These are phyloP conservation scores for Trichoderma breve DNA, from an alignment of 2,329 filamentous ascomycete genomes.

Conservation along the genomic window DNA sequence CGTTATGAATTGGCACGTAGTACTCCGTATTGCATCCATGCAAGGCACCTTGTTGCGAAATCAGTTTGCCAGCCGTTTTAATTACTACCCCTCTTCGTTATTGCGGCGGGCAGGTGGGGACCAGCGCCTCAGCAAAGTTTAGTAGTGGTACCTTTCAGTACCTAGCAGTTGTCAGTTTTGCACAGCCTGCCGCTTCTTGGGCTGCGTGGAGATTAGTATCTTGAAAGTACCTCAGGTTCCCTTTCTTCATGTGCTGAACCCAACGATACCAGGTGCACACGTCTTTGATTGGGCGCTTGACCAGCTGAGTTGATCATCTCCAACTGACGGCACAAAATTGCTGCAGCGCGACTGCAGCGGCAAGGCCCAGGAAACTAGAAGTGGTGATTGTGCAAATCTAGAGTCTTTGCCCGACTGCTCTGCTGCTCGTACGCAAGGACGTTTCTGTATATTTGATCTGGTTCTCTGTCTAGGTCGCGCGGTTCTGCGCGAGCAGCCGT, in stretches of 20 bases:
- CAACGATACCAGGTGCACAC: conserved; percentile 1
- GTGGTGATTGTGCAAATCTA: neutral
- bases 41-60: conserved; percentile 5
- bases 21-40: neutral
- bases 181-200: neutral
- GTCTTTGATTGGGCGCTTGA: conserved; percentile 1
- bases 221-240: neutral
- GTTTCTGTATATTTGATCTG: neutral
- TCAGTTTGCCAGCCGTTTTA: neutral
- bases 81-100: conserved; percentile 1
- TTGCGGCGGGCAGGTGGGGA: conserved; percentile 2
- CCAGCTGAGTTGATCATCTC: conserved; percentile 10
- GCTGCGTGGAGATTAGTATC: neutral
- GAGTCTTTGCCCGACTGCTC: neutral
- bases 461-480: conserved; percentile 2
- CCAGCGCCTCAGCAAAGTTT: neutral
- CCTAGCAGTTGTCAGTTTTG: neutral
- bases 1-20: neutral
- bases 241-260: neutral
- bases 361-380: neutral
- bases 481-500: conserved; percentile 17
- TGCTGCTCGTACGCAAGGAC: neutral
- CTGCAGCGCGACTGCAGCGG: conserved; percentile 11
- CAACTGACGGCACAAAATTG: conserved; percentile 7
- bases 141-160: neutral